Evolutionary conservation across 768 basidiomycete genomes (phyloP).

Genomic region (Psilocybe cubensis): DNA sequence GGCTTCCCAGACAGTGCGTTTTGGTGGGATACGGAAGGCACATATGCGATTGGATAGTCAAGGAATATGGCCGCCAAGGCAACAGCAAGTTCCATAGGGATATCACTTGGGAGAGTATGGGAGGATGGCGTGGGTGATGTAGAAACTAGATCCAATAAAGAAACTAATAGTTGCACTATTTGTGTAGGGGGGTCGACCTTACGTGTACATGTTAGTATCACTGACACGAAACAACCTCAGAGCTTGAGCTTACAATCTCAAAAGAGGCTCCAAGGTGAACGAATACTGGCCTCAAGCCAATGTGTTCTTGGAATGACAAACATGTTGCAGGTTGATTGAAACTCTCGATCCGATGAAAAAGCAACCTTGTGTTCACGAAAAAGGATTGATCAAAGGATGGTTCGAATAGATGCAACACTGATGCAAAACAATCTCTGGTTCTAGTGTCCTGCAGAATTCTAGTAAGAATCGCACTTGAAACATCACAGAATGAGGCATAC

Average conservation of each 20-base stretch:
- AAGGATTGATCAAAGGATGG: slow-evolving; percentile 53
- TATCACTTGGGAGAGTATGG: slow-evolving; percentile 29
- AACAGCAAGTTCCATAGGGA: slow-evolving; percentile 36
- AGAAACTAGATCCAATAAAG: neutral
- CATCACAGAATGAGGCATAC: slow-evolving; percentile 21
- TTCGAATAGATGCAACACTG: slow-evolving; percentile 51
- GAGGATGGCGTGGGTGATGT: slow-evolving; percentile 12
- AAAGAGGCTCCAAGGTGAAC: slow-evolving; percentile 14
- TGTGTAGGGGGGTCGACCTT: slow-evolving; percentile 8
- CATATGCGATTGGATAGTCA: slow-evolving; percentile 63
- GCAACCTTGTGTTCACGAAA: slow-evolving; percentile 46
- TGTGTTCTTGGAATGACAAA: neutral
- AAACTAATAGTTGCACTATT: slow-evolving; percentile 2
- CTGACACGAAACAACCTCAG: neutral
- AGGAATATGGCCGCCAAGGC: slow-evolving; percentile 63
- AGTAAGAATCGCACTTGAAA: neutral
- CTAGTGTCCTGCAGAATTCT: neutral
- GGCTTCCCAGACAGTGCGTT: slow-evolving; percentile 43
- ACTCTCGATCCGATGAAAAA: slow-evolving; percentile 17
- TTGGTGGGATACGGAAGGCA: slow-evolving; percentile 28
- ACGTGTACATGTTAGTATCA: neutral
- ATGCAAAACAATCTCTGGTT: slow-evolving; percentile 35
- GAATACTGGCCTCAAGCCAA: neutral
- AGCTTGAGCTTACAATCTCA: slow-evolving; percentile 9
- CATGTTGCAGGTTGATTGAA: neutral